Evolutionary conservation across 1,284 basidiomycete species (phyloP).

Genomic region (Tylopilus orsonianus): DNA sequence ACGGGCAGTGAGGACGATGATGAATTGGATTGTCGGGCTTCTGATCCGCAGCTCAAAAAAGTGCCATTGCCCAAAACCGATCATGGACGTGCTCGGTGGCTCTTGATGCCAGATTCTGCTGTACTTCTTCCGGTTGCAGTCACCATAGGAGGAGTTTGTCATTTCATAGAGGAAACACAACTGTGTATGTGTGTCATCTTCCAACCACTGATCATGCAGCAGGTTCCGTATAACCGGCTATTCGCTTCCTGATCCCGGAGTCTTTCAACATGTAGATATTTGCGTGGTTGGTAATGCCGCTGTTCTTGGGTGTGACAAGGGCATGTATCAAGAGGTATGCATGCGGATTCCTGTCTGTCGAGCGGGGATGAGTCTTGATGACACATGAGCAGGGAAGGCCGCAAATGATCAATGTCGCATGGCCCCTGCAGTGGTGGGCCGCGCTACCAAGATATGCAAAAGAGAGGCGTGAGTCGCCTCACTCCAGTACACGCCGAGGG

Average conservation of each 20-base stretch:
- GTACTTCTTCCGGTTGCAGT: conserved; percentile 44
- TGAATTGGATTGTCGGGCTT: conserved; percentile 11
- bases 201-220: conserved; percentile 13
- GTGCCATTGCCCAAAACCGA: conserved; percentile 41
- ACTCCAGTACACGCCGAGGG: conserved; percentile 34
- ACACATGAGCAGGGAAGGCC: conserved; percentile 25
- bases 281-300: conserved; percentile 42
- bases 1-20: conserved; percentile 14
- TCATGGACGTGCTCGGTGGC: conserved; percentile 41
- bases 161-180: conserved; percentile 45
- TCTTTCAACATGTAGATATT: conserved; percentile 43
- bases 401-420: conserved; percentile 33
- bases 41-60: conserved; percentile 26
- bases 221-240: conserved; percentile 40
- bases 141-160: conserved; percentile 50
- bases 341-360: conserved; percentile 25
- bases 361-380: conserved; percentile 16
- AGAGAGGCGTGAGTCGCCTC: conserved; percentile 41
- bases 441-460: conserved; percentile 27
- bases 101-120: conserved; percentile 39
- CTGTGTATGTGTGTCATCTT: conserved; percentile 22
- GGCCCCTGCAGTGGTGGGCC: conserved; percentile 28
- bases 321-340: conserved; percentile 38
- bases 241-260: conserved; percentile 43
- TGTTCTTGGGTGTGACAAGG: conserved; percentile 45